Evolutionary conservation across 129 eudicot species (phyloP), one percentile per base, ranked within the genome.

Genomic region (Sambucus nigra): DNA sequence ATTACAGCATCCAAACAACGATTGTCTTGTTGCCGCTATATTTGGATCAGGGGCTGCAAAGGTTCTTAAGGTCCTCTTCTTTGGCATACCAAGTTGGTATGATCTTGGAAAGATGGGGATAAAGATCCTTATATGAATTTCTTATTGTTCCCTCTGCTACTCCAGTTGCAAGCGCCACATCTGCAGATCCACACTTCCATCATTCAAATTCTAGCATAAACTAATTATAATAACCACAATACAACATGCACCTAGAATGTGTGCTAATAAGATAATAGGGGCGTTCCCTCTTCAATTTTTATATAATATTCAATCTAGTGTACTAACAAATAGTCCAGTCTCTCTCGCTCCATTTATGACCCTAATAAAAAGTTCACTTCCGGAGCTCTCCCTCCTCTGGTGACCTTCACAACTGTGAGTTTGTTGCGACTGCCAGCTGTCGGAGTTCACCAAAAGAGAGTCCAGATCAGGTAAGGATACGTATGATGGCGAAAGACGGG

Each of bases 121-220:
- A 72, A 27, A 83, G 69, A 66, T 83, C 94, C 76, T 83, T 88
- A 70, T 68, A 87, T 0, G 94, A 76, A 67, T 77, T 80, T 47
- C 87, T 70, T 19, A 88, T 88, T 15, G 96, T 83, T 32, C 87
- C 91, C 74, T 83, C 89, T 18, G 96, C 87, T 66, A 88, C 96
- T 62, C 94, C 89, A 11, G 96, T 87, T 41, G 96, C 94, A 49
- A 87, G 73, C 31, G 94, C 78, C 5, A 87, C 72, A 64, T 87
- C 96, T 87, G 76, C 82, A 77, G 33, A 31, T 31, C n/a, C 67
- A 69, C 42, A 51, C 27, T 51, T 51, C 23, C n/a, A n/a, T n/a
- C n/a, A n/a, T n/a, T n/a, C n/a, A n/a, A n/a, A 32, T 58, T 27
- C 32, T 48, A 15, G 18, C 52, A 16, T 19, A 60, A 17, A 13